These are phyloP conservation scores for Balakata baccata DNA, from an alignment of 345 rosid genomes.

Conservation along the genomic window DNA sequence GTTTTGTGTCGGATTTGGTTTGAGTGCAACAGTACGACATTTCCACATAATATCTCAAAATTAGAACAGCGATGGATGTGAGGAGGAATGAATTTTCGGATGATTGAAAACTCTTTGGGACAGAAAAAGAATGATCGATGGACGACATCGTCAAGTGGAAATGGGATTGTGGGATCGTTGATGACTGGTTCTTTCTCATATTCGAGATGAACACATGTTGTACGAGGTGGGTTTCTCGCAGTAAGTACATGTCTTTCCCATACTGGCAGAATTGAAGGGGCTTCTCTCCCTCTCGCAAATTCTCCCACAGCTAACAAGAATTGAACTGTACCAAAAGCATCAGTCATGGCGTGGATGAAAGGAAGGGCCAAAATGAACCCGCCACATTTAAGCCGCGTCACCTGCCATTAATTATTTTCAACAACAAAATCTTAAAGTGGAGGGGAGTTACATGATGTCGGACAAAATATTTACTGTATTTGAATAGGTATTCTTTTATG, in stretches of 20 bases:
- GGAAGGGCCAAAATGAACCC: constrained; percentile 9
- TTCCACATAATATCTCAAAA: constrained; percentile 26
- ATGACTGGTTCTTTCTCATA: neutral
- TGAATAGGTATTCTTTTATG: neutral
- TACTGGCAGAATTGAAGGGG: constrained; percentile 10
- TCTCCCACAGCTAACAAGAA: constrained; percentile 13
- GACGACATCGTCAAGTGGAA: constrained; percentile 1
- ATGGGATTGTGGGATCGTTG: neutral
- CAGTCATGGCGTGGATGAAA: constrained; percentile 13
- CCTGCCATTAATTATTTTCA: neutral
- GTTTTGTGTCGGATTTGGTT: neutral
- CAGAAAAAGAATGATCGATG: constrained; percentile 13
- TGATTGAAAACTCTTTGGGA: neutral
- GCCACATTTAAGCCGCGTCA: constrained; percentile 17
- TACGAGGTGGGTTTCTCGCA: neutral
- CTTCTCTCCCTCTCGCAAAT: constrained; percentile 7
- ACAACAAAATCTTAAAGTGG: too few species aligned
- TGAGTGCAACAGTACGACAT: constrained; percentile 15
- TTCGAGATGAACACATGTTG: neutral
- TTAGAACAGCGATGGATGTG: constrained; percentile 6
- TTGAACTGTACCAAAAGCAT: constrained; percentile 1
- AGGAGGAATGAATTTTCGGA: neutral
- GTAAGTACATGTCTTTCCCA: constrained; percentile 16
- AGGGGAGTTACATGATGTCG: too few species aligned
- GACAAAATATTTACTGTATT: neutral